Conservation (phyloP, 2,329 filamentous ascomycete species). For the Pyrenochaeta sp. region DNA sequence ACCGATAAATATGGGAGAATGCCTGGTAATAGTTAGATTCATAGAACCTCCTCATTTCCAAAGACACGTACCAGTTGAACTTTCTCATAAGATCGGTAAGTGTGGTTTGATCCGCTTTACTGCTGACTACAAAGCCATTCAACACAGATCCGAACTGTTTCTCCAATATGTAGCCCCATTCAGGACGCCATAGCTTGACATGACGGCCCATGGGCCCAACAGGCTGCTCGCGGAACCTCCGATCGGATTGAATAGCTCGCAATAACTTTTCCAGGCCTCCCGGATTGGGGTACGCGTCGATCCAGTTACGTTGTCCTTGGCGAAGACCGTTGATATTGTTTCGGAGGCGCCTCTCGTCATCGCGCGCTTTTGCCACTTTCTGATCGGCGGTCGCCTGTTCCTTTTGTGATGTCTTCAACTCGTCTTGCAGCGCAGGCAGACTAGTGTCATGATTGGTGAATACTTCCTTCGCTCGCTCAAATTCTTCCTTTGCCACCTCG, state of each 20-base stretch:
- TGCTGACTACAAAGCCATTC: slow-evolving; percentile 82
- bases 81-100: slow-evolving; percentile 72
- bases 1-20: slow-evolving; percentile 71
- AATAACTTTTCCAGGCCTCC: slow-evolving; percentile 69
- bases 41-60: slow-evolving; percentile 4
- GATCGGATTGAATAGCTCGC: slow-evolving; percentile 73
- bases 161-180: slow-evolving; percentile 87
- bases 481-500: slow-evolving; percentile 63
- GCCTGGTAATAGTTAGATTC: slow-evolving; percentile 37
- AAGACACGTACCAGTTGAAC: slow-evolving; percentile 56
- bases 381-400: slow-evolving; percentile 26
- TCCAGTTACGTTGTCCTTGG: slow-evolving; percentile 64
- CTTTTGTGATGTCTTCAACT: slow-evolving; percentile 43
- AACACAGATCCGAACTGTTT: slow-evolving; percentile 74
- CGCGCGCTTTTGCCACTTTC: slow-evolving; percentile 40
- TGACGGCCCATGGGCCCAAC: slow-evolving; percentile 85
- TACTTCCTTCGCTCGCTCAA: slow-evolving; percentile 55
- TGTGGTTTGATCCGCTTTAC: slow-evolving; percentile 75
- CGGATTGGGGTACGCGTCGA: slow-evolving; percentile 68
- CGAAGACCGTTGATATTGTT: slow-evolving; percentile 61
- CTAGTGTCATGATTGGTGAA: slow-evolving; percentile 54
- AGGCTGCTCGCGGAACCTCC: slow-evolving; percentile 73
- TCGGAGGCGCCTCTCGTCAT: slow-evolving; percentile 64
- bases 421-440: slow-evolving; percentile 45
- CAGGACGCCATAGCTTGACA: slow-evolving; percentile 76